Conservation (phyloP, 2,329 filamentous ascomycete genomes). For the Monilinia laxa region DNA sequence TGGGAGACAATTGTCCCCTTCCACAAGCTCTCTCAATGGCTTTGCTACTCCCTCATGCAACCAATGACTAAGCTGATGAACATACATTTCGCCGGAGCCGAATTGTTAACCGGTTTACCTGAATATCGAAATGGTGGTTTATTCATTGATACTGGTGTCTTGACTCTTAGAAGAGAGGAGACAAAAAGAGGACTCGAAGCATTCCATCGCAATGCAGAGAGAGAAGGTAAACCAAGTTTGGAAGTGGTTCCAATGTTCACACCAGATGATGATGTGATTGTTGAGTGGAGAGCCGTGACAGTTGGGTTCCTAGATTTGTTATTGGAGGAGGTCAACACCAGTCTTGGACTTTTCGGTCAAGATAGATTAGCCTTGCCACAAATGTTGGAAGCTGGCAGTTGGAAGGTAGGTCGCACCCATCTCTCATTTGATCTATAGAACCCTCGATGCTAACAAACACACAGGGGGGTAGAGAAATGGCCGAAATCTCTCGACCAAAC, state of each 20-base stretch:
- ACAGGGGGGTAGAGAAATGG: slow-evolving; percentile 88
- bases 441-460: slow-evolving; percentile 28
- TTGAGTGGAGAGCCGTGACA: slow-evolving; percentile 75
- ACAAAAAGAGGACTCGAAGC: slow-evolving; percentile 67
- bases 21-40: slow-evolving; percentile 94
- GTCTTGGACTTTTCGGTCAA: slow-evolving; percentile 66
- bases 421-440: slow-evolving; percentile 12
- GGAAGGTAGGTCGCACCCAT: slow-evolving; percentile 70
- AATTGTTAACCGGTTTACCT: slow-evolving; percentile 81
- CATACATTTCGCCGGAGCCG: slow-evolving; percentile 76
- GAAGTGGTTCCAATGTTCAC: slow-evolving; percentile 74
- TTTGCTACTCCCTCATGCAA: slow-evolving; percentile 90
- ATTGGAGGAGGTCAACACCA: slow-evolving; percentile 64
- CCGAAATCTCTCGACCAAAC: slow-evolving; percentile 91
- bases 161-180: slow-evolving; percentile 72
- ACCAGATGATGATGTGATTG: slow-evolving; percentile 73
- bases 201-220: slow-evolving; percentile 68
- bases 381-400: slow-evolving; percentile 91
- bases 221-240: slow-evolving; percentile 68
- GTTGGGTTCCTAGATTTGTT: slow-evolving; percentile 74
- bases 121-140: slow-evolving; percentile 92
- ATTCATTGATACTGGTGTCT: slow-evolving; percentile 78
- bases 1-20: slow-evolving; percentile 87
- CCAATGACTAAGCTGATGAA: slow-evolving; percentile 81
- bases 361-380: slow-evolving; percentile 77